Evolutionary conservation across 2,329 filamentous ascomycete species (phyloP).

Genomic region (Lasiodiplodia theobromae): DNA sequence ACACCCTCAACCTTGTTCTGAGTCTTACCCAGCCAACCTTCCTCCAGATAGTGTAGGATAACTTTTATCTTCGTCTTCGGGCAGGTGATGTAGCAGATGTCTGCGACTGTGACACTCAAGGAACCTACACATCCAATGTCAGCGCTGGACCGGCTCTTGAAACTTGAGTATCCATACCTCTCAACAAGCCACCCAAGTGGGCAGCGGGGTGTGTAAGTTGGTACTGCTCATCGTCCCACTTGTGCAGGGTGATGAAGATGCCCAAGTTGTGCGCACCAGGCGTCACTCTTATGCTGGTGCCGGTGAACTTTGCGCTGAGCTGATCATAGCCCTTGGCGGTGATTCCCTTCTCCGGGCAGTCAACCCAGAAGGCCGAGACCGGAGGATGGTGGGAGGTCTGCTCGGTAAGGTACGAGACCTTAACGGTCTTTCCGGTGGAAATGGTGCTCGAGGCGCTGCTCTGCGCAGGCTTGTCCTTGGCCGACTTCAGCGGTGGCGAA

Average conservation of each 20-base stretch:
- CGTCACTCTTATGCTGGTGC: slow-evolving; percentile 88
- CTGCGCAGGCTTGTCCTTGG: slow-evolving; percentile 51
- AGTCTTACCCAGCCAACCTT: slow-evolving; percentile 90
- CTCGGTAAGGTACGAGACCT: slow-evolving; percentile 93
- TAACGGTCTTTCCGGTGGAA: slow-evolving; percentile 62
- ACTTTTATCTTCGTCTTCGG: slow-evolving; percentile 89
- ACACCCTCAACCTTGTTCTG: slow-evolving; percentile 93
- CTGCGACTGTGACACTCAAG: slow-evolving; percentile 88
- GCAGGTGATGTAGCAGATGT: slow-evolving; percentile 87
- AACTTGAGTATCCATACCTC: slow-evolving; percentile 55
- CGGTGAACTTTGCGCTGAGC: slow-evolving; percentile 96
- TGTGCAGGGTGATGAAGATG: slow-evolving; percentile 89
- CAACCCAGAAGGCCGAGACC: slow-evolving; percentile 93
- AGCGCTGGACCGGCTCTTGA: neutral
- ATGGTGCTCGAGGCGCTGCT: slow-evolving; percentile 47
- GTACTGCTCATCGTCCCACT: slow-evolving; percentile 85
- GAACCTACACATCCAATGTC: slow-evolving; percentile 56
- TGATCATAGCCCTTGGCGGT: slow-evolving; percentile 92
- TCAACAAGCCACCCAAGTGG: slow-evolving; percentile 84
- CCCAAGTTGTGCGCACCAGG: slow-evolving; percentile 94
- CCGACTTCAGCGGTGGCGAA: slow-evolving; percentile 63
- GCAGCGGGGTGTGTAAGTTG: slow-evolving; percentile 95
- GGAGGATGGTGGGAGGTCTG: slow-evolving; percentile 98
- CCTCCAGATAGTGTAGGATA: slow-evolving; percentile 91
- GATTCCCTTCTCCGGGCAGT: slow-evolving; percentile 90